Evolutionary conservation across 257 asterid genomes (phyloP).

Genomic region (Solanum dulcamara): DNA sequence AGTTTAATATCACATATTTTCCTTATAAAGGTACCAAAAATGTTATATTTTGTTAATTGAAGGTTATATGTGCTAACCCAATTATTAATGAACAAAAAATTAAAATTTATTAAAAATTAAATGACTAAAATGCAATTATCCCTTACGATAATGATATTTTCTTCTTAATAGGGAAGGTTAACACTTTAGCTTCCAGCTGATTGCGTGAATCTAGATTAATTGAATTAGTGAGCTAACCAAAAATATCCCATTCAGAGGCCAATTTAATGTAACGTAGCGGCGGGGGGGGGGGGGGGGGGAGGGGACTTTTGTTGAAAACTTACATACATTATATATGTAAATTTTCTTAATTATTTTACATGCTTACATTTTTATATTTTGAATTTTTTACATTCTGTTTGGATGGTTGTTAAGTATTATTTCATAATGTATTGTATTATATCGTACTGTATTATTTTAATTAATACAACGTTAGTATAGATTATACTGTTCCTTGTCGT

Average conservation of each 20-base stretch:
- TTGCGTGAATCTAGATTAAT: background rate
- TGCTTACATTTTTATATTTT: too few species aligned
- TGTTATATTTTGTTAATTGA: background rate
- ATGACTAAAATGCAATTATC: background rate
- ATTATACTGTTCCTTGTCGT: too few species aligned
- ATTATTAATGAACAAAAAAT: background rate
- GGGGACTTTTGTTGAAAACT: too few species aligned
- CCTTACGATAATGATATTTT: background rate
- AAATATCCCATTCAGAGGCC: background rate
- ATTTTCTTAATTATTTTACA: too few species aligned
- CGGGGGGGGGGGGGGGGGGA: too few species aligned
- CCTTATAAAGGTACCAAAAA: background rate
- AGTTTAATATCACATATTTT: background rate
- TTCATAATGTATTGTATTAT: too few species aligned
- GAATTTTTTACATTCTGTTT: too few species aligned
- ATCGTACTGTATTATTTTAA: too few species aligned
- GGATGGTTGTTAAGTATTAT: too few species aligned
- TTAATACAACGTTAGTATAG: too few species aligned
- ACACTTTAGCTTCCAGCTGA: background rate
- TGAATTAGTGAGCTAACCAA: background rate
- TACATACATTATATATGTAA: too few species aligned
- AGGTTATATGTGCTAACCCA: background rate
- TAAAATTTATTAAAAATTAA: background rate
- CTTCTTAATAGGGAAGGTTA: background rate
- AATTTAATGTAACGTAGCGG: too few species aligned